Evolutionary conservation across 2,329 filamentous ascomycete species (phyloP), one percentile per base, ranked within the genome.

Genomic region (Meredithiella fracta): DNA sequence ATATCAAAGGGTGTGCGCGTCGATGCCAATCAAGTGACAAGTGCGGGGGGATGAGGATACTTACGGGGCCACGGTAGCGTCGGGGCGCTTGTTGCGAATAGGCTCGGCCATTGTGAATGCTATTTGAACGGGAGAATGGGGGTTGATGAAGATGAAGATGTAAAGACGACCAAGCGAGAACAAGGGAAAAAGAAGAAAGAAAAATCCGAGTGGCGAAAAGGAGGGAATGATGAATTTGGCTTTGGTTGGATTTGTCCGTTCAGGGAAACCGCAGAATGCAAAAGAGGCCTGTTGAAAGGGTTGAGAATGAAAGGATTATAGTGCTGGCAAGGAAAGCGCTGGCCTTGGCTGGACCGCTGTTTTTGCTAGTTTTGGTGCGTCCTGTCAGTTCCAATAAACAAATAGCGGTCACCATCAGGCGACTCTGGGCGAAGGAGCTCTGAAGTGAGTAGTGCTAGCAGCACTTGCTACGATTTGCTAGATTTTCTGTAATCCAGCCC

Each of bases 11-110:
- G 40, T 9, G 29, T 50, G 44, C 23, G 22, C 44, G 17, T 44
- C 8, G 15, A 22, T n/a, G 25, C 40, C 29, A 57, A 58, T 50
- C 54, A 61, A 61, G 60, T 55, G 56, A 51, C 53, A 29, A 51
- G 54, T 44, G n/a, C 22, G 58, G 60, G 55, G 58, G 59, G 55
- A 47, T 22, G 29, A 57, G 29, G 51, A 58, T 34, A 77, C 78
- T 70, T 70, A 81, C 78, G 78, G 78, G 63, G 78, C 78, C 68
- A 72, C 70, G 61, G 72, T 67, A 65, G 72, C 66, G 64, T 80
- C 77, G 59, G 73, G 70, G 64, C 78, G 75, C 69, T 80, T 79
- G 69, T 78, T 79, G 70, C 77, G 77, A 67, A 81, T 81, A 61
- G 78, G 77, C 67, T 81, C 77, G 64, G 77, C 76, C 77, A 81